Conservation (phyloP, 2,329 filamentous ascomycete species). For the Penicillium sp. region DNA sequence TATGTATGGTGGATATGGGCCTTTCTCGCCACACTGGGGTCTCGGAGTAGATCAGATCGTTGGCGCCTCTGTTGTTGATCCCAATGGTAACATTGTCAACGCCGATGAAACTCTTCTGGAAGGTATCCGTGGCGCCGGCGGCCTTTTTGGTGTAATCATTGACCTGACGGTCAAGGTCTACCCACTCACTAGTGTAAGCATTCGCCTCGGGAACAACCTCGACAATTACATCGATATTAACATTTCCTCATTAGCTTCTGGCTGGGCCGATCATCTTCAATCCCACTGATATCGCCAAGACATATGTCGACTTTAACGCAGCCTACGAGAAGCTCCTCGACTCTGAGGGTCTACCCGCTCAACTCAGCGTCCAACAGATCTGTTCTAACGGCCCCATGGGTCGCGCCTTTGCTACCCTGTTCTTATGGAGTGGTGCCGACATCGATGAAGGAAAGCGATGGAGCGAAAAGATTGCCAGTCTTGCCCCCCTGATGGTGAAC, state of each 20-base stretch:
- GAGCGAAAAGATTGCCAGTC: neutral
- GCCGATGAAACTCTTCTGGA: neutral
- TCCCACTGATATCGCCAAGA: neutral
- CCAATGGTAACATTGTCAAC: neutral
- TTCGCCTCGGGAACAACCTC: neutral
- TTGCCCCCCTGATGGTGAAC: neutral
- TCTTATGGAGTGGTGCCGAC: neutral
- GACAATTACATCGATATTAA: neutral
- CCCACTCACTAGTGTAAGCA: neutral
- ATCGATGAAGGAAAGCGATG: constrained; percentile 5
- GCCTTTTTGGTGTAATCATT: neutral
- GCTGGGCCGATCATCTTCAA: neutral
- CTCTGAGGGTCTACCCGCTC: neutral
- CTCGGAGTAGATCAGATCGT: constrained; percentile 1
- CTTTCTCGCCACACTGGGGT: neutral
- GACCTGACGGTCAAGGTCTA: constrained; percentile 5
- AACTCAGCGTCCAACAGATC: constrained; percentile 1
- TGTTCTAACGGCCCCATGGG: constrained; percentile 1
- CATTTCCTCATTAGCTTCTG: neutral
- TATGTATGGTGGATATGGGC: constrained; percentile 1
- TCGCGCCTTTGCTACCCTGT: neutral
- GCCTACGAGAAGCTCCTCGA: neutral
- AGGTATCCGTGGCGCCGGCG: constrained; percentile 2
- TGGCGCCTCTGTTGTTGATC: neutral
- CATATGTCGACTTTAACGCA: neutral